Evolutionary conservation across 2,329 filamentous ascomycete species (phyloP).

Genomic region (Amesomyces nigricolor): DNA sequence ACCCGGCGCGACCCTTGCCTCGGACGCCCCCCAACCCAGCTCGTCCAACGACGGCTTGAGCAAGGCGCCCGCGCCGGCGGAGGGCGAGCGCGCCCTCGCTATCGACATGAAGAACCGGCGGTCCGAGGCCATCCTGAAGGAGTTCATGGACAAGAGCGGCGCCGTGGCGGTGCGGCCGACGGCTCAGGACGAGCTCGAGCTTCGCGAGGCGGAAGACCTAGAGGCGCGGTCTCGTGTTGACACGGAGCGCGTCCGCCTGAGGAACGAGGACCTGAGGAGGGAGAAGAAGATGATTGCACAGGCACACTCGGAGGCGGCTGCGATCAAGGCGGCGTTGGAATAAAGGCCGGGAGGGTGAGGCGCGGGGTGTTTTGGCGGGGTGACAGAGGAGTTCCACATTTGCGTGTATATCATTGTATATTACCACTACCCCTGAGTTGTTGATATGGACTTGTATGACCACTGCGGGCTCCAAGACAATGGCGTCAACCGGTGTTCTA

Average conservation of each 20-base stretch:
- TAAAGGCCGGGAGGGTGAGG: not conserved
- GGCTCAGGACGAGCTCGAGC: slow-evolving; percentile 52
- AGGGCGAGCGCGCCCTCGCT: slow-evolving; percentile 45
- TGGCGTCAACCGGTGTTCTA: too few species aligned
- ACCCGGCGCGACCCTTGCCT: slow-evolving; percentile 14
- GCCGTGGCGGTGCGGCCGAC: slow-evolving; percentile 53
- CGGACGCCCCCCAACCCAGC: slow-evolving; percentile 35
- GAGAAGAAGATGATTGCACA: slow-evolving; percentile 54
- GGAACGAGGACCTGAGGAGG: slow-evolving; percentile 52
- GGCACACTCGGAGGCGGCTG: slow-evolving; percentile 47
- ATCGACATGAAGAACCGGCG: slow-evolving; percentile 60
- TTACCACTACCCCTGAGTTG: slow-evolving; percentile 11
- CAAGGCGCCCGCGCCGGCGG: slow-evolving; percentile 43
- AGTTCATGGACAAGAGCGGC: slow-evolving; percentile 57
- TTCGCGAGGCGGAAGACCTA: slow-evolving; percentile 53
- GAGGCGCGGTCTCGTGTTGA: slow-evolving; percentile 48
- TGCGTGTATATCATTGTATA: slow-evolving; percentile 25
- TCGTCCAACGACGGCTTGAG: slow-evolving; percentile 45
- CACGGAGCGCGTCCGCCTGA: slow-evolving; percentile 46
- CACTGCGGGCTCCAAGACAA: too few species aligned
- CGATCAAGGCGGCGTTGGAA: slow-evolving; percentile 34
- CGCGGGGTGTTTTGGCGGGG: not conserved
- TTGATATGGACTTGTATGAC: not conserved
- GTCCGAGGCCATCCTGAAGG: slow-evolving; percentile 56
- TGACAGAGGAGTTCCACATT: not conserved